These are phyloP conservation scores for Chloris gayana DNA, from an alignment of 176 grass and related monocot species.

Conservation along the genomic window DNA sequence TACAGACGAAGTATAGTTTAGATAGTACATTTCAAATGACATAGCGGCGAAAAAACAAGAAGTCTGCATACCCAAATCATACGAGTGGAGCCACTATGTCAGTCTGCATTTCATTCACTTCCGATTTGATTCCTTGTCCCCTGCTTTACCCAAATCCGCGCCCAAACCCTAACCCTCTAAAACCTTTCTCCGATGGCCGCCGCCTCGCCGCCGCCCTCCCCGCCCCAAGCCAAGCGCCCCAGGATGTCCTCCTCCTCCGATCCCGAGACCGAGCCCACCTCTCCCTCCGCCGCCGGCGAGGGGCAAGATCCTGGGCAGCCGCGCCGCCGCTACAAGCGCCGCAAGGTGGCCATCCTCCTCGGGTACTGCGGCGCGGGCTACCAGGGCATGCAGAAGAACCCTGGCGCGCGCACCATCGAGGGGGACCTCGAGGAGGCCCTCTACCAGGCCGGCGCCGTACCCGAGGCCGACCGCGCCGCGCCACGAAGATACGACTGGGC, in stretches of 20 bases:
- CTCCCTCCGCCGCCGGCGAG: constrained; percentile 39
- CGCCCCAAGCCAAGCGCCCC: constrained; percentile 66
- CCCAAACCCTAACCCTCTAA: constrained; percentile 60
- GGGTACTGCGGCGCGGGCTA: constrained; percentile 90
- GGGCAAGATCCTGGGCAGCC: constrained; percentile 37
- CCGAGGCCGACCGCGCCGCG: constrained; percentile 59
- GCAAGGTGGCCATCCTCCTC: constrained; percentile 88
- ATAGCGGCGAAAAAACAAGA: too few relatives aligned
- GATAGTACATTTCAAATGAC: too few relatives aligned
- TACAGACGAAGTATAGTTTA: too few relatives aligned
- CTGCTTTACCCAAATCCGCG: constrained; percentile 1
- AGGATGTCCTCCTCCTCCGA: constrained; percentile 75
- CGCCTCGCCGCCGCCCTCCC: constrained; percentile 60
- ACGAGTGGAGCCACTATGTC: neutral
- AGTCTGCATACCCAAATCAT: too few relatives aligned
- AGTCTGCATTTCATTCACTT: constrained; percentile 12
- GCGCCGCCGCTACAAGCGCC: constrained; percentile 79
- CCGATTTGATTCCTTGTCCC: constrained; percentile 28
- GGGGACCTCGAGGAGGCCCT: constrained; percentile 96
- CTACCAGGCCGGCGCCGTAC: constrained; percentile 72
- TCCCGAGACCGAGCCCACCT: constrained; percentile 36
- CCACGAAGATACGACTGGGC: constrained; percentile 82
- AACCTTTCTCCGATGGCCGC: constrained; percentile 51
- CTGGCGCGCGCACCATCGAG: constrained; percentile 90
- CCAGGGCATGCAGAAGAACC: constrained; percentile 99